A percentile compares a stretch with the other conserved stretches of the same genome.
Evolutionary conservation across 2,329 filamentous ascomycete species (phyloP).

Genomic region (Epichloe gansuensis): DNA sequence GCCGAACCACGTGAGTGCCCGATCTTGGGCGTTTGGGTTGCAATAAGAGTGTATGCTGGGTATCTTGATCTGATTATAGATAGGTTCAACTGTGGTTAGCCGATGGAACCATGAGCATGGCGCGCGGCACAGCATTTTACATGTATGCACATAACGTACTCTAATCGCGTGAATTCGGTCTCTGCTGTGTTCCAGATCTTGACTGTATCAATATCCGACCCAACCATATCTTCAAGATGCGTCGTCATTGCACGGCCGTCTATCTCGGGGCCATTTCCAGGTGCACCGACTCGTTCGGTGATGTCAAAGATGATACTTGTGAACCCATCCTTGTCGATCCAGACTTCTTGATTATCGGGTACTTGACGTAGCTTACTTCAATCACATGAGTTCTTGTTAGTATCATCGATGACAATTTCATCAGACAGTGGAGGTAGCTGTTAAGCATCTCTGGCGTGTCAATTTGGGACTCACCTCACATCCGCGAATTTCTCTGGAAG

Average conservation of each 20-base stretch:
- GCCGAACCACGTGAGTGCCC: slow-evolving; percentile 21
- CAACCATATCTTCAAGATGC: slow-evolving; percentile 57
- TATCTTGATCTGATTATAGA: slow-evolving; percentile 24
- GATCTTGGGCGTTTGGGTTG: slow-evolving; percentile 41
- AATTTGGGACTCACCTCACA: slow-evolving; percentile 43
- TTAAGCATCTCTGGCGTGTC: slow-evolving; percentile 11
- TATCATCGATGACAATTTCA: background rate
- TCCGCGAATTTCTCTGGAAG: slow-evolving; percentile 57
- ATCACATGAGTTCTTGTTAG: slow-evolving; percentile 1
- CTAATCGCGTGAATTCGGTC: slow-evolving; percentile 43
- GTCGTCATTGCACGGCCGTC: slow-evolving; percentile 58
- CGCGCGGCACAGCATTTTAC: background rate
- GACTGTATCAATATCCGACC: slow-evolving; percentile 47
- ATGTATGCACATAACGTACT: slow-evolving; percentile 23
- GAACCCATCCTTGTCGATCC: slow-evolving; percentile 70
- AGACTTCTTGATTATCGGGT: slow-evolving; percentile 85
- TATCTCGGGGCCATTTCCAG: slow-evolving; percentile 41
- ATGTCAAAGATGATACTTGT: slow-evolving; percentile 86
- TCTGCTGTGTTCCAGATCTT: slow-evolving; percentile 54
- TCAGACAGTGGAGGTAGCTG: background rate
- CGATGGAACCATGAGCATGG: background rate
- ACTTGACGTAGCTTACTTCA: slow-evolving; percentile 58
- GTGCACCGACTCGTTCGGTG: slow-evolving; percentile 58
- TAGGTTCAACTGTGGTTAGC: slow-evolving; percentile 18
- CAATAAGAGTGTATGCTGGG: slow-evolving; percentile 57